phyloP scores from a whole-genome alignment of 169 alveolate genomes.

The Eimeria tenella region DNA sequence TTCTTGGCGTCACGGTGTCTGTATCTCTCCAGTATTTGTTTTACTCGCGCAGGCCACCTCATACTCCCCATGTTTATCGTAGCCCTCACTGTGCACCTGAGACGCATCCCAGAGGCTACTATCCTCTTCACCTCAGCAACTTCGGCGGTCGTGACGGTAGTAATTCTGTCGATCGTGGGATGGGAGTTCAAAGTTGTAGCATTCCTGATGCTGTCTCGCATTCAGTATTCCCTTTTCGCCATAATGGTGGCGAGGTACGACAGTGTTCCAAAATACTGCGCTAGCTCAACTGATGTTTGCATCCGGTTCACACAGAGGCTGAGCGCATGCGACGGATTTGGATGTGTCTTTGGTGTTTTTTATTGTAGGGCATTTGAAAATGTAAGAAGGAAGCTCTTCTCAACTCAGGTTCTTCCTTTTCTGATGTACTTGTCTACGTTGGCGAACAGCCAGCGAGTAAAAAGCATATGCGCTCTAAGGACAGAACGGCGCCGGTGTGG shows the following conservation, averaged over 20 bases:
- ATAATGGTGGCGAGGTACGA: constrained; percentile 65
- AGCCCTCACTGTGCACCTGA: constrained; percentile 61
- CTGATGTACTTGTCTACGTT: constrained; percentile 59
- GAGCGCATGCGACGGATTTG: neutral
- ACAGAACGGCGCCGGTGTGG: constrained; percentile 23
- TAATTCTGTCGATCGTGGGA: constrained; percentile 17
- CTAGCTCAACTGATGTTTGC: neutral
- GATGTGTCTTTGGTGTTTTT: neutral
- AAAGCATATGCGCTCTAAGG: constrained; percentile 16
- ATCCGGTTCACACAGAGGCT: neutral
- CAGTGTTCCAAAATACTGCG: neutral
- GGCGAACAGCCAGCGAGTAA: constrained; percentile 68
- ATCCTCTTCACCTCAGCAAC: neutral
- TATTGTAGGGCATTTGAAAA: constrained; percentile 67
- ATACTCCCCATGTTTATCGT: constrained; percentile 50
- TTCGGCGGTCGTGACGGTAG: constrained; percentile 21
- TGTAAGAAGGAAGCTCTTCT: constrained; percentile 54
- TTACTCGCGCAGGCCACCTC: constrained; percentile 35
- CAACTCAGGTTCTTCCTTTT: constrained; percentile 59
- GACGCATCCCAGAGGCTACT: constrained; percentile 63
- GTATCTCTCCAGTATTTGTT: neutral
- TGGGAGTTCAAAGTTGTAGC: constrained; percentile 37
- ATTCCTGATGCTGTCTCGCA: constrained; percentile 42
- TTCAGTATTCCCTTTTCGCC: constrained; percentile 29
- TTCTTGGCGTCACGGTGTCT: neutral